Conservation (phyloP, 345 rosid genomes). For the Salix udensis region DNA sequence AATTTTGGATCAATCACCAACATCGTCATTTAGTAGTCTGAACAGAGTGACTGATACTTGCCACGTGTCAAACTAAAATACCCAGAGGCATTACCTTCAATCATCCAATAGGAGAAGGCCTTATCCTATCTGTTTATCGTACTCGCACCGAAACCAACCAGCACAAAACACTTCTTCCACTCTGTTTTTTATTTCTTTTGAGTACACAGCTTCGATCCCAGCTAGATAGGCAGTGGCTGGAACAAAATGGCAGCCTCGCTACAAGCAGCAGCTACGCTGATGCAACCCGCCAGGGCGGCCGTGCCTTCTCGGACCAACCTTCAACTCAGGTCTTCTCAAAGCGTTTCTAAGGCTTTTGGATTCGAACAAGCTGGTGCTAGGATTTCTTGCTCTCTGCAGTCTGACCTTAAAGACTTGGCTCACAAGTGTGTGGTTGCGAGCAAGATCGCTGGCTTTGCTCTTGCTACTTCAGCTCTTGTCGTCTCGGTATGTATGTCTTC, state of each 20-base stretch:
- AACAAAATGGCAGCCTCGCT: conserved; percentile 74
- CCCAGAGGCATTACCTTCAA: conserved; percentile 27
- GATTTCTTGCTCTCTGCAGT: conserved; percentile 67
- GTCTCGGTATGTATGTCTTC: conserved; percentile 51
- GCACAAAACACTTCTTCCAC: neutral
- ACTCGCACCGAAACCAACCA: conserved; percentile 34
- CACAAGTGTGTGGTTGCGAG: conserved; percentile 64
- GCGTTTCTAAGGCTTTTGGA: conserved; percentile 56
- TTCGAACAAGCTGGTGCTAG: conserved; percentile 50
- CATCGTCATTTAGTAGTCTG: conserved; percentile 25
- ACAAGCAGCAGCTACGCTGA: conserved; percentile 81
- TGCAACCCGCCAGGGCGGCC: conserved; percentile 69
- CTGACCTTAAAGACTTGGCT: conserved; percentile 68
- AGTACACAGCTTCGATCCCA: too few species aligned
- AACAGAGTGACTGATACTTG: conserved; percentile 23
- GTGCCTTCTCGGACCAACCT: conserved; percentile 35
- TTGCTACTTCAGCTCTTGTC: conserved; percentile 95
- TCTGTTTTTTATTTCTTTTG: neutral
- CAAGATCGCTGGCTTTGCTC: conserved; percentile 81
- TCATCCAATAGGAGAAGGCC: conserved; percentile 61
- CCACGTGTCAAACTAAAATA: conserved; percentile 51
- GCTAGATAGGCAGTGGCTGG: neutral
- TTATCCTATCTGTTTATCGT: conserved; percentile 75
- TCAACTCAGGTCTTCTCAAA: conserved; percentile 47
- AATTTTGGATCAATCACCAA: too few species aligned